A percentile compares a stretch with the other conserved stretches of the same genome.
Evolutionary conservation across 2,329 filamentous ascomycete species (phyloP).

Genomic region (Dendrostoma leiphaemia): DNA sequence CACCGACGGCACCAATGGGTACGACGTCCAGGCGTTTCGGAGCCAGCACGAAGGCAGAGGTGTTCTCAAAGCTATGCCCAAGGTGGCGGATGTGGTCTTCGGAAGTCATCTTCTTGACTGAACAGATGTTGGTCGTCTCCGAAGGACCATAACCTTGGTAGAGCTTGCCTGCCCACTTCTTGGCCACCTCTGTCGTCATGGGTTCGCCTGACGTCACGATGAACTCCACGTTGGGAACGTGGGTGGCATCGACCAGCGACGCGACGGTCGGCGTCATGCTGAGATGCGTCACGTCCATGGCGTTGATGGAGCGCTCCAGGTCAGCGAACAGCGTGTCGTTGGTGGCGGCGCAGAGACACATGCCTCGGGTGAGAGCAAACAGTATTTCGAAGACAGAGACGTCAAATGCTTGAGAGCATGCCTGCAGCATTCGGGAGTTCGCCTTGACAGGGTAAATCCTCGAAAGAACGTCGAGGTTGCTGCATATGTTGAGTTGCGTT

Average conservation of each 20-base stretch:
- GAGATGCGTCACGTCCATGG: slow-evolving; percentile 70
- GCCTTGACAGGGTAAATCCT: slow-evolving; percentile 60
- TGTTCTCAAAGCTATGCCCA: slow-evolving; percentile 73
- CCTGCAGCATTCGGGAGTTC: slow-evolving; percentile 68
- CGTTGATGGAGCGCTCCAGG: slow-evolving; percentile 64
- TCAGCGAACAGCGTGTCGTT: slow-evolving; percentile 75
- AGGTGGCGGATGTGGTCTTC: slow-evolving; percentile 69
- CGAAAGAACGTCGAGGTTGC: slow-evolving; percentile 68
- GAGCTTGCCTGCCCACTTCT: slow-evolving; percentile 66
- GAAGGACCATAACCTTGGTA: slow-evolving; percentile 84
- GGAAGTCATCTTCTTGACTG: slow-evolving; percentile 60
- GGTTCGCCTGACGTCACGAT: slow-evolving; percentile 81
- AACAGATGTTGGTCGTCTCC: slow-evolving; percentile 87
- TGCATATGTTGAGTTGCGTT: slow-evolving; percentile 71
- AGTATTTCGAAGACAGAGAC: slow-evolving; percentile 91
- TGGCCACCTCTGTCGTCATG: slow-evolving; percentile 69
- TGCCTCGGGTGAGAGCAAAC: slow-evolving; percentile 75
- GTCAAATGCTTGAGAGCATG: slow-evolving; percentile 82
- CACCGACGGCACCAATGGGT: slow-evolving; percentile 72
- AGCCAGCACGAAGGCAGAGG: slow-evolving; percentile 66
- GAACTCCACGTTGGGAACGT: slow-evolving; percentile 70
- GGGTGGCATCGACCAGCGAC: slow-evolving; percentile 65
- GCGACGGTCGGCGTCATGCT: slow-evolving; percentile 86
- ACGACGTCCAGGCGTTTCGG: slow-evolving; percentile 48
- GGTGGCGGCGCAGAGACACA: slow-evolving; percentile 72